Evolutionary conservation across 768 basidiomycete species (phyloP).

Genomic region (Plicaturopsis crispa): DNA sequence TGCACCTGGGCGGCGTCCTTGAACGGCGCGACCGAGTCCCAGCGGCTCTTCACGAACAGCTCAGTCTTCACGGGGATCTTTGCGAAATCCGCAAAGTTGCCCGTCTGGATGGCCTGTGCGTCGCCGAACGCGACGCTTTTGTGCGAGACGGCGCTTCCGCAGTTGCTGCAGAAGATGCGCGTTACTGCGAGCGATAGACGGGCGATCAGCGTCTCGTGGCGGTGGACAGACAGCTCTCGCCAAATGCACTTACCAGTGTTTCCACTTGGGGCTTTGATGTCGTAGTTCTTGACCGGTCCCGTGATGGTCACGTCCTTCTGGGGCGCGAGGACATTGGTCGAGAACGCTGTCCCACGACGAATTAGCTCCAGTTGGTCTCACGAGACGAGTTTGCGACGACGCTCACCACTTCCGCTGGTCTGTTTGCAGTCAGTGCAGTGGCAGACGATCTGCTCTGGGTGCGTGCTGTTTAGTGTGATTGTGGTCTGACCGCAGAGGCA

Average conservation of each 20-base stretch:
- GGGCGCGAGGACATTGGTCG: constrained; percentile 28
- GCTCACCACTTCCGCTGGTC: constrained; percentile 22
- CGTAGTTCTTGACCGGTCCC: constrained; percentile 24
- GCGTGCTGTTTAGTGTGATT: constrained; percentile 18
- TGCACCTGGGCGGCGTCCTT: constrained; percentile 18
- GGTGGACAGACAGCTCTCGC: neutral
- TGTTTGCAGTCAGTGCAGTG: constrained; percentile 31
- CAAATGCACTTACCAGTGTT: constrained; percentile 21
- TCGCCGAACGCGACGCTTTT: constrained; percentile 25
- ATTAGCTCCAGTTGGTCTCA: neutral
- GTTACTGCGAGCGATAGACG: constrained; percentile 15
- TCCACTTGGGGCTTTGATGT: constrained; percentile 22
- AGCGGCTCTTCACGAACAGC: constrained; percentile 28
- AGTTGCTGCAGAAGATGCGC: constrained; percentile 29
- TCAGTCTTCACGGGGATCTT: constrained; percentile 22
- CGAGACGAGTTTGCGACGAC: neutral
- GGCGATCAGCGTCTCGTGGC: neutral
- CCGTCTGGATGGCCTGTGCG: constrained; percentile 28
- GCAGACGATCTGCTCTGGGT: constrained; percentile 24
- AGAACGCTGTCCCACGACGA: constrained; percentile 19
- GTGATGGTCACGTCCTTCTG: constrained; percentile 24
- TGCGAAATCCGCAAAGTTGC: constrained; percentile 25
- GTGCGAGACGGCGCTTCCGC: constrained; percentile 30
- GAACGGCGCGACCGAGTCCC: constrained; percentile 17
- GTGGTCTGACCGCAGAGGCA: constrained; percentile 27